These are phyloP conservation scores for Leccinum proliferum DNA, from an alignment of 1,284 basidiomycete genomes.

Conservation along the genomic window DNA sequence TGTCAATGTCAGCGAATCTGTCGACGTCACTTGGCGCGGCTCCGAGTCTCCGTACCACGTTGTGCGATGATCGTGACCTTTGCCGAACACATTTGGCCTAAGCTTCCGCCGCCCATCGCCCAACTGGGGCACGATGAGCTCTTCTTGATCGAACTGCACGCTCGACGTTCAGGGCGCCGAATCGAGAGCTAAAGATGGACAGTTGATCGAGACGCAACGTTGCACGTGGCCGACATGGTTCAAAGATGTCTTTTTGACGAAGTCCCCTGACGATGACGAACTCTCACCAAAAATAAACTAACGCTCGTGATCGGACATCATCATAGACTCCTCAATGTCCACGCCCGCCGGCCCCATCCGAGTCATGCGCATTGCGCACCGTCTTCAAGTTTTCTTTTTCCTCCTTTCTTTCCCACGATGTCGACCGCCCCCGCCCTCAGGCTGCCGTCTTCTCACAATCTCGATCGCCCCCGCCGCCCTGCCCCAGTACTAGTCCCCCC, in stretches of 20 bases:
- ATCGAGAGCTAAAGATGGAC: slow-evolving; percentile 44
- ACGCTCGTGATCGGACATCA: slow-evolving; percentile 84
- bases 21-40: not conserved
- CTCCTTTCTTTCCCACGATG: too few relatives aligned
- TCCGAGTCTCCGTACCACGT: not conserved
- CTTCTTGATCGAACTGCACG: slow-evolving; percentile 66
- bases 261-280: not conserved
- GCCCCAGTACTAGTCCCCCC: too few relatives aligned
- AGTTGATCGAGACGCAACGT: slow-evolving; percentile 49
- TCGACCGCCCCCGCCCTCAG: too few relatives aligned
- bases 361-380: too few relatives aligned
- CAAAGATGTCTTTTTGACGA: slow-evolving; percentile 13
- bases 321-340: slow-evolving; percentile 10
- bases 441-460: too few relatives aligned
- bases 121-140: slow-evolving; percentile 65
- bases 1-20: not conserved
- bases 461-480: too few relatives aligned
- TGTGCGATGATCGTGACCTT: slow-evolving; percentile 50
- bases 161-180: slow-evolving; percentile 57
- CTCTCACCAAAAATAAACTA: slow-evolving; percentile 55
- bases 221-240: slow-evolving; percentile 51
- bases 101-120: slow-evolving; percentile 54
- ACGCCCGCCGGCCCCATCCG: too few relatives aligned
- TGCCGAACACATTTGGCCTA: slow-evolving; percentile 31
- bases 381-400: too few relatives aligned